These are phyloP conservation scores for Xylariomycetidae sp. DNA, from an alignment of 2,329 filamentous ascomycete species.

Conservation along the genomic window DNA sequence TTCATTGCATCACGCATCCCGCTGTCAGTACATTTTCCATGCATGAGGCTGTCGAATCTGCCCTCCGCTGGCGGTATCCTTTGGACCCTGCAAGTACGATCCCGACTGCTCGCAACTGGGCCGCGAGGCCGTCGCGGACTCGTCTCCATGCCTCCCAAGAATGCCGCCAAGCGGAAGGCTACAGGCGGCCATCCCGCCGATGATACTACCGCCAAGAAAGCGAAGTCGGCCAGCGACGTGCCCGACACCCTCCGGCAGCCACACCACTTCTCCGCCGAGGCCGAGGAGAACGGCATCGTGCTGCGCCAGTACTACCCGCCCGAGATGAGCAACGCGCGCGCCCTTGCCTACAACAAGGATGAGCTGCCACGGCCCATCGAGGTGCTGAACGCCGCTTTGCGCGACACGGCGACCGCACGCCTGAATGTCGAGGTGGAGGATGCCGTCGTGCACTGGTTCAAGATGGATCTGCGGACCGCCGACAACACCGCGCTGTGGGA, in stretches of 20 bases:
- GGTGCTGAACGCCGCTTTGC: conserved; percentile 53
- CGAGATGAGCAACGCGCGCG: conserved; percentile 79
- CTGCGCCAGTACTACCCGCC: conserved; percentile 73
- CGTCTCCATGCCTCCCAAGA: conserved; percentile 22
- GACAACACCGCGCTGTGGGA: conserved; percentile 69
- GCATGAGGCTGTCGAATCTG: neutral
- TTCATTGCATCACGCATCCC: neutral
- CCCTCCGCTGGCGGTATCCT: neutral
- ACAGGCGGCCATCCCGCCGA: conserved; percentile 13
- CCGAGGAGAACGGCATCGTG: conserved; percentile 55
- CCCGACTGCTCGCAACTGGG: neutral
- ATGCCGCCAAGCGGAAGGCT: conserved; percentile 22
- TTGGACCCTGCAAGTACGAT: neutral
- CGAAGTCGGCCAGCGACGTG: conserved; percentile 12
- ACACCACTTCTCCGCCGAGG: conserved; percentile 39
- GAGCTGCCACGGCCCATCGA: conserved; percentile 69
- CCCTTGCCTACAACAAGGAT: conserved; percentile 65
- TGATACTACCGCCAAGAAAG: conserved; percentile 21
- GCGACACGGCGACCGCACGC: conserved; percentile 51
- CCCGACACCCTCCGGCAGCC: conserved; percentile 33
- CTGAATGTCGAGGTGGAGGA: conserved; percentile 46
- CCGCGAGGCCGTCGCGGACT: neutral
- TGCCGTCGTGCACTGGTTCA: conserved; percentile 85
- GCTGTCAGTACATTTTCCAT: neutral
- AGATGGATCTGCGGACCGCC: conserved; percentile 64